A percentile compares a stretch with the other conserved stretches of the same genome.
These are phyloP conservation scores for Aureobasidium subglaciale DNA, from an alignment of 2,329 filamentous ascomycete genomes.

Conservation along the genomic window DNA sequence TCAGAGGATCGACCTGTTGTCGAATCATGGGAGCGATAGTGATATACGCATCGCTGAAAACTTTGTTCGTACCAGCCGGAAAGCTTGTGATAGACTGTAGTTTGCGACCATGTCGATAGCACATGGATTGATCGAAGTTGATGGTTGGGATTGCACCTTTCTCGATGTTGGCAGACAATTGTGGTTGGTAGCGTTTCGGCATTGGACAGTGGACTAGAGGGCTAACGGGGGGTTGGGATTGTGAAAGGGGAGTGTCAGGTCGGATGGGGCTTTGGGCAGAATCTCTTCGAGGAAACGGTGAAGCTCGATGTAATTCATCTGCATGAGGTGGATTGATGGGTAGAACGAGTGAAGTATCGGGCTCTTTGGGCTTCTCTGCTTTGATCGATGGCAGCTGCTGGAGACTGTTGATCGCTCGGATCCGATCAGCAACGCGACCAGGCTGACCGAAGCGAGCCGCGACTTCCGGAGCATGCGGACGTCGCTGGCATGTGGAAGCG, in stretches of 20 bases:
- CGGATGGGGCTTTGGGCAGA: not conserved
- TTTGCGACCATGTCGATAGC: constrained; percentile 27
- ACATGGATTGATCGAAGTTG: constrained; percentile 16
- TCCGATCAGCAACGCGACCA: constrained; percentile 16
- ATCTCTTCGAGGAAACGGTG: constrained; percentile 15
- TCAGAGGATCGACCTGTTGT: constrained; percentile 26
- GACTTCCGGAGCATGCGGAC: not conserved
- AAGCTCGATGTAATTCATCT: not conserved
- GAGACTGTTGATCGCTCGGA: constrained; percentile 16
- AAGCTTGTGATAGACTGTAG: constrained; percentile 18
- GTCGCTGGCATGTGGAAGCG: not conserved
- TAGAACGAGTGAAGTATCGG: not conserved
- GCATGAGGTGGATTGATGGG: not conserved
- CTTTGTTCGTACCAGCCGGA: constrained; percentile 23
- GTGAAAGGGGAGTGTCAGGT: not conserved
- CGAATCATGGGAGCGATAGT: constrained; percentile 22
- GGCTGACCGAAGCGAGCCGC: not conserved
- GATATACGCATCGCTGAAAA: constrained; percentile 25
- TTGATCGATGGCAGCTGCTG: not conserved
- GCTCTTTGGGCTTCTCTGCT: not conserved
- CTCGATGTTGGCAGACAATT: not conserved
- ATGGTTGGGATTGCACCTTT: not conserved
- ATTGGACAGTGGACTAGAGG: constrained; percentile 14
- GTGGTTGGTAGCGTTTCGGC: constrained; percentile 12
- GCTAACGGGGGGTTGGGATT: constrained; percentile 6